Conservation (phyloP, 208 protist species). For the Naegleria gruberi region DNA sequence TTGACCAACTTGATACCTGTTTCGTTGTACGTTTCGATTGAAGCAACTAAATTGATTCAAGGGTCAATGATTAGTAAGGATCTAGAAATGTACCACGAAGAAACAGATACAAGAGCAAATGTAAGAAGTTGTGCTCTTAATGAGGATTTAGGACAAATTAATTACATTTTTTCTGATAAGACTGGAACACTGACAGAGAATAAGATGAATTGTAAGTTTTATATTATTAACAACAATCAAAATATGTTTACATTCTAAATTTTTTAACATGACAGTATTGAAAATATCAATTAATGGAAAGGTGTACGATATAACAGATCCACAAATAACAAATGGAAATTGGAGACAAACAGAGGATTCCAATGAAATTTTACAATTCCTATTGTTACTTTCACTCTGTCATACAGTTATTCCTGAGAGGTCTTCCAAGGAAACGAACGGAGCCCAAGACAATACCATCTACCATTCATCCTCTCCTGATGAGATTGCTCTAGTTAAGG, state of each 20-base stretch:
- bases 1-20: conserved; percentile 72
- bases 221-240: neutral
- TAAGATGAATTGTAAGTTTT: conserved; percentile 46
- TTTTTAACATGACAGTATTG: conserved; percentile 23
- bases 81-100: conserved; percentile 48
- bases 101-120: conserved; percentile 26
- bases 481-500: conserved; percentile 31
- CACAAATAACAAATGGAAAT: conserved; percentile 10
- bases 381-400: conserved; percentile 32
- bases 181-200: conserved; percentile 79
- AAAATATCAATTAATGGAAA: conserved; percentile 22
- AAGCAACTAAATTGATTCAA: conserved; percentile 60
- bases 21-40: conserved; percentile 68
- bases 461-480: conserved; percentile 20
- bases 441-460: neutral
- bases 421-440: conserved; percentile 1
- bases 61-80: conserved; percentile 52
- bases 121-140: conserved; percentile 37
- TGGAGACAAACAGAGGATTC: conserved; percentile 19
- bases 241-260: neutral
- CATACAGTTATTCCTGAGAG: conserved; percentile 40
- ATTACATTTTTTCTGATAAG: conserved; percentile 74
- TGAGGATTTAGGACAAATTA: conserved; percentile 57
- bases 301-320: neutral
- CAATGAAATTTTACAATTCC: conserved; percentile 8